phyloP scores from a whole-genome alignment of 371 early-diverging fungal genomes.

The Umbelopsis sp. region DNA sequence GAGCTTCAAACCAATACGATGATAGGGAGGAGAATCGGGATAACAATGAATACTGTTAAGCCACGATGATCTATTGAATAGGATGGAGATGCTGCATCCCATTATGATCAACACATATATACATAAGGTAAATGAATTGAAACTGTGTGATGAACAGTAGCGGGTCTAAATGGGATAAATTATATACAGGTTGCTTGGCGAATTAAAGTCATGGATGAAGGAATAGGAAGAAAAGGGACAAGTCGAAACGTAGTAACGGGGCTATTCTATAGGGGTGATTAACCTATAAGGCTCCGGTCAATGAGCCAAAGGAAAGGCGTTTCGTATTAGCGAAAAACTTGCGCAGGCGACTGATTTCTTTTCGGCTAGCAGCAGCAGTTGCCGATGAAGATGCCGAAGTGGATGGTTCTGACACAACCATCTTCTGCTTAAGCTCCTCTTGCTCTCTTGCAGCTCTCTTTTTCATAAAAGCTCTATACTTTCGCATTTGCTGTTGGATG shows the following conservation, averaged over 20 bases:
- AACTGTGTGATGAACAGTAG: not conserved
- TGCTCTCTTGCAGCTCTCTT: not conserved
- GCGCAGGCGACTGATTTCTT: constrained; percentile 9
- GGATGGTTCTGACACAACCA: not conserved
- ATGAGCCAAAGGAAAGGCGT: constrained; percentile 10
- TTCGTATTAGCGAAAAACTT: constrained; percentile 1
- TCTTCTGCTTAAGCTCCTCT: not conserved
- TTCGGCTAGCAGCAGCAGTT: not conserved
- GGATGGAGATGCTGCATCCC: too few relatives aligned
- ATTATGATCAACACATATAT: too few relatives aligned
- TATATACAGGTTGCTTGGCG: not conserved
- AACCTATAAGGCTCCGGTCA: constrained; percentile 1
- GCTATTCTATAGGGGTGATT: not conserved
- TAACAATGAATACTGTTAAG: too few relatives aligned
- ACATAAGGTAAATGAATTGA: not conserved
- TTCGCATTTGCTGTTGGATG: constrained; percentile 30
- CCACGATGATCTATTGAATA: too few relatives aligned
- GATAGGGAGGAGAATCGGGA: too few relatives aligned
- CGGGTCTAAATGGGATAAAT: not conserved
- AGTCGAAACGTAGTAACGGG: too few relatives aligned
- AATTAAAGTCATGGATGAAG: not conserved
- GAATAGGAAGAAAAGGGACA: not conserved
- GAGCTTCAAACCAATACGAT: too few relatives aligned
- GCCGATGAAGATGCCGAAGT: not conserved
- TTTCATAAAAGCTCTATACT: not conserved